These are phyloP conservation scores for Exophiala dermatitidis DNA, from an alignment of 2,329 filamentous ascomycete genomes.

Conservation along the genomic window DNA sequence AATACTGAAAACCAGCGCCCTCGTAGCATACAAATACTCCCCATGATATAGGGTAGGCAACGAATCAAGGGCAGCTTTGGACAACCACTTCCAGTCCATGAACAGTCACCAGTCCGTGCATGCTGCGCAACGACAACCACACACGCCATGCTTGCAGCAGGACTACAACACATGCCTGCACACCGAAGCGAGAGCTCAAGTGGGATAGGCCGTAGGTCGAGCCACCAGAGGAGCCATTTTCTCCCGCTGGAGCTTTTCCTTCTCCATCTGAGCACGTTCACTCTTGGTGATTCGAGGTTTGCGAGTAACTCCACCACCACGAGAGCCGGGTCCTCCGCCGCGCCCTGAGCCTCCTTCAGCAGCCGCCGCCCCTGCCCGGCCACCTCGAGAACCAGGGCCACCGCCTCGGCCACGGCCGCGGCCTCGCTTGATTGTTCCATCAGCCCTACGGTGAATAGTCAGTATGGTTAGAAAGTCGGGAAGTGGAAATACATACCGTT, in stretches of 20 bases:
- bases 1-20: too few species aligned
- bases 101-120: background rate
- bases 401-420: constrained; percentile 50
- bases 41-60: too few species aligned
- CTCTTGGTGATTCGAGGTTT: constrained; percentile 84
- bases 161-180: background rate
- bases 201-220: constrained; percentile 25
- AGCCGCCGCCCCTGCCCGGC: constrained; percentile 21
- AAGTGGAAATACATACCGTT: constrained; percentile 45
- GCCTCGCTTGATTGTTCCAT: constrained; percentile 55
- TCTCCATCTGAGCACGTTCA: constrained; percentile 71
- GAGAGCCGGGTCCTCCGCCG: constrained; percentile 23
- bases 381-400: constrained; percentile 42
- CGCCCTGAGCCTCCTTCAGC: constrained; percentile 21
- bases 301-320: constrained; percentile 51
- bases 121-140: background rate
- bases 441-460: constrained; percentile 47
- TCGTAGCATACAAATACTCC: too few species aligned
- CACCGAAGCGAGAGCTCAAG: background rate
- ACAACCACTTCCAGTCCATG: too few species aligned
- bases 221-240: constrained; percentile 35
- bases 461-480: constrained; percentile 32
- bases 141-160: background rate
- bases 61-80: too few species aligned
- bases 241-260: constrained; percentile 72